phyloP scores from a whole-genome alignment of 257 asterid species.

The Echium plantagineum region DNA sequence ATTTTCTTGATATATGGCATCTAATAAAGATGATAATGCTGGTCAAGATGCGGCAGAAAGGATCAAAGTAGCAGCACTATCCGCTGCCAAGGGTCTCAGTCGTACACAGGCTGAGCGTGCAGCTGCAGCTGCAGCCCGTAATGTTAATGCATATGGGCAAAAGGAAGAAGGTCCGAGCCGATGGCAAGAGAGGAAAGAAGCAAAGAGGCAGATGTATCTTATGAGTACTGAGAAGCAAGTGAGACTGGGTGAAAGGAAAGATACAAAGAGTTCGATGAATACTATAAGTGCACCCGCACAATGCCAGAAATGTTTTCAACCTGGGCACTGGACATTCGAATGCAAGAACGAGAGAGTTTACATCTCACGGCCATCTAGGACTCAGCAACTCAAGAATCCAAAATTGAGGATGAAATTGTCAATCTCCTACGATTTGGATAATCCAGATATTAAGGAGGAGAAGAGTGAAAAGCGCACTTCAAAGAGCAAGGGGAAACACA shows the following conservation, averaged over 20 bases:
- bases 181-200: slow-evolving; percentile 99
- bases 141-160: slow-evolving; percentile 96
- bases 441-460: slow-evolving; percentile 42
- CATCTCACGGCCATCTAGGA: slow-evolving; percentile 77
- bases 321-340: slow-evolving; percentile 93
- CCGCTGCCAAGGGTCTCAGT: slow-evolving; percentile 96
- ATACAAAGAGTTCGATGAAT: slow-evolving; percentile 38
- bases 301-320: slow-evolving; percentile 83
- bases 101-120: slow-evolving; percentile 99
- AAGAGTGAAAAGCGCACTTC: slow-evolving; percentile 33
- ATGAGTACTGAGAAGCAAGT: slow-evolving; percentile 96
- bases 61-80: slow-evolving; percentile 71
- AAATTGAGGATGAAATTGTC: slow-evolving; percentile 68
- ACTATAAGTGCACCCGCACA: slow-evolving; percentile 49
- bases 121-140: slow-evolving; percentile 85
- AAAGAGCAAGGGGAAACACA: slow-evolving; percentile 88
- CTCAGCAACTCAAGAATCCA: slow-evolving; percentile 87
- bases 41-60: slow-evolving; percentile 70
- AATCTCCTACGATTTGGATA: slow-evolving; percentile 50
- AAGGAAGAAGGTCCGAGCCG: slow-evolving; percentile 98
- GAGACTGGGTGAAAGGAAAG: slow-evolving; percentile 81
- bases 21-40: slow-evolving; percentile 57
- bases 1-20: slow-evolving; percentile 33
- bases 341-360: slow-evolving; percentile 90
- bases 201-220: slow-evolving; percentile 93